These are phyloP conservation scores for Rutstroemia sp. DNA, from an alignment of 2,329 filamentous ascomycete genomes.

Conservation along the genomic window DNA sequence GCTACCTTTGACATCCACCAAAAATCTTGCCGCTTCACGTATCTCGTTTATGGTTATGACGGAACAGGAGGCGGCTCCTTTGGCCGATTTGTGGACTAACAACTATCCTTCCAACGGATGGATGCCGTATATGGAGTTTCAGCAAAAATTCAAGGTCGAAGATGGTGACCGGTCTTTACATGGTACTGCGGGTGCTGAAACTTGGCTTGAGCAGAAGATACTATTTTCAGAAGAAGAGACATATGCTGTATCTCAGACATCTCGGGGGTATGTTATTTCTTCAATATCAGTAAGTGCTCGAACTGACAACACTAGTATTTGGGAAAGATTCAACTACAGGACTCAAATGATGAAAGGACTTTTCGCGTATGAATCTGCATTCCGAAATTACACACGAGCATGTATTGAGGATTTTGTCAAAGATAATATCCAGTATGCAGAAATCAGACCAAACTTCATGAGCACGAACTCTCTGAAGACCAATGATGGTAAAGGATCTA, in stretches of 20 bases:
- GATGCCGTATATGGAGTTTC: constrained; percentile 42
- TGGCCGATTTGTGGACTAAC: constrained; percentile 41
- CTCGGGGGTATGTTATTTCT: constrained; percentile 41
- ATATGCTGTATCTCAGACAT: constrained; percentile 40
- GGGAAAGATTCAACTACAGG: constrained; percentile 58
- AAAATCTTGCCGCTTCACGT: constrained; percentile 18
- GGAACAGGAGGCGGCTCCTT: constrained; percentile 23
- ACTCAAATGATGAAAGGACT: constrained; percentile 68
- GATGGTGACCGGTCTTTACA: constrained; percentile 24
- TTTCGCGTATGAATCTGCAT: constrained; percentile 59
- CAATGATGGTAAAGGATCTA: constrained; percentile 44
- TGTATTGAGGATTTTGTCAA: constrained; percentile 54
- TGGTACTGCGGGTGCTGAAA: constrained; percentile 31
- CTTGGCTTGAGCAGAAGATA: constrained; percentile 57
- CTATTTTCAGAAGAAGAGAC: constrained; percentile 54
- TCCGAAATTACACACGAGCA: constrained; percentile 49
- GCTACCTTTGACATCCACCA: constrained; percentile 35
- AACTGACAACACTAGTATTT: constrained; percentile 33
- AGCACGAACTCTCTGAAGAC: constrained; percentile 51
- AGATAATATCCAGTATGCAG: constrained; percentile 64
- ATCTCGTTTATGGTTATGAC: constrained; percentile 29
- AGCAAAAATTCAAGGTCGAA: constrained; percentile 29
- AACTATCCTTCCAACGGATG: constrained; percentile 37
- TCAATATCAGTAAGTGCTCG: neutral
- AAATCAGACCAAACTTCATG: constrained; percentile 65